Evolutionary conservation across 2,329 filamentous ascomycete genomes (phyloP), one percentile per base, ranked within the genome.

Genomic region (Diplodia corticola): DNA sequence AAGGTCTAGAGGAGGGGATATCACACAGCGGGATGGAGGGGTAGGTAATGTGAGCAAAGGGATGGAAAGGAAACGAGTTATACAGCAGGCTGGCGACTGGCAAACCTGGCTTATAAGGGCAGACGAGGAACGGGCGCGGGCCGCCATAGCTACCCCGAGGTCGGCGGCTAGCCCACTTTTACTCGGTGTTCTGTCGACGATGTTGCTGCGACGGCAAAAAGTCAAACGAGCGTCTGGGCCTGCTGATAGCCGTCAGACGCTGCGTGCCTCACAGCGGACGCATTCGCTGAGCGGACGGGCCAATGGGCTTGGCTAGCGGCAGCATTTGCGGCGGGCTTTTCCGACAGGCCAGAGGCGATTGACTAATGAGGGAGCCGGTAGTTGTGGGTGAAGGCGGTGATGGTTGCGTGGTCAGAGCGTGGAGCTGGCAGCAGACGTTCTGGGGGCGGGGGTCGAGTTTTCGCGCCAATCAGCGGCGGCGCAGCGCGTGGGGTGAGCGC

Each of bases 141-240:
- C 73, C 68, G 69, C 69, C 64, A 70, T 68, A 70, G 71, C 71
- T 74, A 74, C 71, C 69, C 69, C 72, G 73, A 68, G 71, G 73
- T 70, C 70, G 71, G 74, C 26, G 50, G 24, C 71, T 9, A 74
- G 76, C 72, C 74, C 75, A 76, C 74, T 66, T 54, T 65, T 57
- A 49, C 37, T 65, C 50, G 50, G 50, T 48, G 44, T 55, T 55
- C 55, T 44, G 57, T 49, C 26, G 57, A 61, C 24, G 57, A 61
- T 49, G 57, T 61, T 61, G 44, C 57, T 28, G 57, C 57, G 40
- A 61, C 40, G 57, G 57, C 44, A 61, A 61, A 61, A 61, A 20
- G 44, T 1, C 17, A 5, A 24, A 20, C 20, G 26, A 44, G 57
- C 57, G 57, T 61, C 57, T 61, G 20, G 57, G 28, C 57, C 57